Evolutionary conservation across 768 basidiomycete genomes (phyloP).

Genomic region (Hygrophoropsis aurantiaca): DNA sequence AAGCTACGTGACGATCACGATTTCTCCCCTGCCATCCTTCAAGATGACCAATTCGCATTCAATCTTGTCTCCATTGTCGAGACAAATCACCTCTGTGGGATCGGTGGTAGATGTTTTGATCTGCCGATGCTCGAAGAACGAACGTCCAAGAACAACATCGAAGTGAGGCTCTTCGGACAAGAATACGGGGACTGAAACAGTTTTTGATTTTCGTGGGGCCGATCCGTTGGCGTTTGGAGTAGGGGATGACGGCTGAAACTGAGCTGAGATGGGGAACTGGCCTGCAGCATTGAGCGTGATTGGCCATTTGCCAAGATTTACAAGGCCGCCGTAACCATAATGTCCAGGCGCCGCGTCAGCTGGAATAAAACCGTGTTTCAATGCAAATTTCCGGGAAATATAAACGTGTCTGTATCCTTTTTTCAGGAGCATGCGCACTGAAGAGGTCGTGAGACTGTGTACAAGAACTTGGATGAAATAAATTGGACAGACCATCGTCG

Average conservation of each 20-base stretch:
- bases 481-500: conserved; percentile 63
- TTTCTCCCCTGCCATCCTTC: conserved; percentile 87
- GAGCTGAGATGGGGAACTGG: neutral
- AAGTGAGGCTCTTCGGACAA: conserved; percentile 95
- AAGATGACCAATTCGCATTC: conserved; percentile 91
- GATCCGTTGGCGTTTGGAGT: neutral
- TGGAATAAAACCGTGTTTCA: conserved; percentile 85
- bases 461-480: conserved; percentile 2
- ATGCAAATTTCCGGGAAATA: conserved; percentile 91
- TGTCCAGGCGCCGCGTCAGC: conserved; percentile 83
- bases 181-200: conserved; percentile 64
- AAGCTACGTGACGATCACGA: conserved; percentile 81
- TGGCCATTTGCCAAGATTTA: conserved; percentile 85
- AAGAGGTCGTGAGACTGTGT: neutral
- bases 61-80: conserved; percentile 90
- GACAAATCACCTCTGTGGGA: conserved; percentile 85
- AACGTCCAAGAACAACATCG: conserved; percentile 89
- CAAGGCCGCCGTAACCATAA: conserved; percentile 90
- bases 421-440: conserved; percentile 93
- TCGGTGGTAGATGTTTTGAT: conserved; percentile 82
- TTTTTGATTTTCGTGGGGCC: conserved; percentile 30
- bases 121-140: conserved; percentile 79
- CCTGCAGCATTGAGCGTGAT: conserved; percentile 58
- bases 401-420: conserved; percentile 92
- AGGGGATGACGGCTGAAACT: neutral